A percentile compares a stretch with the other conserved stretches of the same genome.
Conservation (phyloP, 495 filamentous ascomycete genomes). For the Lepidopterella palustris region DNA sequence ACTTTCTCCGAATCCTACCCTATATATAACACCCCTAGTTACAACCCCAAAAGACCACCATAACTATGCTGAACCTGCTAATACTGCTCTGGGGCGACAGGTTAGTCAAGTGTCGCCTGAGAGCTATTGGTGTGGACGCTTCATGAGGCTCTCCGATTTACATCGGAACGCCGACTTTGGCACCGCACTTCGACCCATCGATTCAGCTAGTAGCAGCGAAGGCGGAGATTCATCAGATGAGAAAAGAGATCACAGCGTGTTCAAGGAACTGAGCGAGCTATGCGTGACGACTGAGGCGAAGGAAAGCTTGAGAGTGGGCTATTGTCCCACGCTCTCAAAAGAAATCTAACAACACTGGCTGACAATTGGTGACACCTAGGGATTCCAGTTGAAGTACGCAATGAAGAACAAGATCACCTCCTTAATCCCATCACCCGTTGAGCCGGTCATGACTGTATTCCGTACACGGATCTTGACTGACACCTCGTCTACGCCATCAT, state of each 20-base stretch:
- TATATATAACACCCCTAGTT: not conserved
- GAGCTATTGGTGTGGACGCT: not conserved
- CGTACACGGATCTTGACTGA: not conserved
- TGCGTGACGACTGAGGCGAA: not conserved
- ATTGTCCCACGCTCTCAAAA: not conserved
- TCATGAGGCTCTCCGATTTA: not conserved
- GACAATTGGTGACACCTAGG: not conserved
- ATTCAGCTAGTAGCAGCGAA: not conserved
- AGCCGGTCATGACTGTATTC: not conserved
- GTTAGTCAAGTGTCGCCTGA: not conserved
- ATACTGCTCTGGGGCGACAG: not conserved
- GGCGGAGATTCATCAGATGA: not conserved
- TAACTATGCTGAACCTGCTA: not conserved
- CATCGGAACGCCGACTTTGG: not conserved
- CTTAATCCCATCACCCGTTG: not conserved
- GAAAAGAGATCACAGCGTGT: not conserved
- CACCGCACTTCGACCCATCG: not conserved
- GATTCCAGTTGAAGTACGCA: conserved; percentile 2
- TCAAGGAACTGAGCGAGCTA: not conserved
- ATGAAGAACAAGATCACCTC: not conserved
- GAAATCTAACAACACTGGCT: not conserved
- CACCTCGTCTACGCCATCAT: not conserved
- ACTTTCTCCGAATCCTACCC: not conserved
- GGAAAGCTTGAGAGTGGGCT: not conserved
- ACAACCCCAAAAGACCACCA: not conserved